phyloP scores from a whole-genome alignment of 768 basidiomycete species.

The Sutorius australiensis region DNA sequence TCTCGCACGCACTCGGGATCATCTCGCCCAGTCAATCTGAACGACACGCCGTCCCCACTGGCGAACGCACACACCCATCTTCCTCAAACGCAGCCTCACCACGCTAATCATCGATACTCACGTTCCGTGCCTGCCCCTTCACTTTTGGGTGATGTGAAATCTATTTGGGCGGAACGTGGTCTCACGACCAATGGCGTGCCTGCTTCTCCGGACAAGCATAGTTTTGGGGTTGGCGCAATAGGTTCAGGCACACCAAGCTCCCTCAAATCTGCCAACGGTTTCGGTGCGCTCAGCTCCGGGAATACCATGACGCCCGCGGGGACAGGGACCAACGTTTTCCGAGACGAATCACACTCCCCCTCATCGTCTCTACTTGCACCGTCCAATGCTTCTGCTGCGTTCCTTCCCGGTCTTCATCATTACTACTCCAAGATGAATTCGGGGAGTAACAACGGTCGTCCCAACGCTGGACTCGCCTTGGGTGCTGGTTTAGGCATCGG shows the following conservation, averaged over 20 bases:
- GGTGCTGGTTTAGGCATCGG: slow-evolving; percentile 20
- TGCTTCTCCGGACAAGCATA: slow-evolving; percentile 35
- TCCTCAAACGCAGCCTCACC: slow-evolving; percentile 21
- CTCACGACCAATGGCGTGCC: slow-evolving; percentile 29
- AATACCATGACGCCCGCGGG: slow-evolving; percentile 6
- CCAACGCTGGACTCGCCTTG: slow-evolving; percentile 20
- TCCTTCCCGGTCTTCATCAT: slow-evolving; percentile 68
- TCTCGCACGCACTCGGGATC: slow-evolving; percentile 62
- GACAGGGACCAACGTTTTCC: slow-evolving; percentile 23
- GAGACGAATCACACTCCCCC: slow-evolving; percentile 35
- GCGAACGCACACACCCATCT: slow-evolving; percentile 9
- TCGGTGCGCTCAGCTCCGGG: slow-evolving; percentile 25
- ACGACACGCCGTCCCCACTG: slow-evolving; percentile 20
- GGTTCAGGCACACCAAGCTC: slow-evolving; percentile 49
- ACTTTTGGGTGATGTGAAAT: slow-evolving; percentile 68
- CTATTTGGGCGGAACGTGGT: slow-evolving; percentile 73
- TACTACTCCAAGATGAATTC: slow-evolving; percentile 56
- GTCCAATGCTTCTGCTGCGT: slow-evolving; percentile 79
- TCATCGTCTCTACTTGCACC: slow-evolving; percentile 45
- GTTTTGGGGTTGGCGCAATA: slow-evolving; percentile 22
- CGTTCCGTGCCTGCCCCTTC: slow-evolving; percentile 79
- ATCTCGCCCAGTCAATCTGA: slow-evolving; percentile 21
- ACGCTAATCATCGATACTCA: slow-evolving; percentile 63
- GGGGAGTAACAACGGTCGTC: slow-evolving; percentile 25
- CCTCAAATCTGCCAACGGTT: slow-evolving; percentile 43